Evolutionary conservation across 371 early-diverging fungal species (phyloP).

Genomic region (Lichtheimia ornata): DNA sequence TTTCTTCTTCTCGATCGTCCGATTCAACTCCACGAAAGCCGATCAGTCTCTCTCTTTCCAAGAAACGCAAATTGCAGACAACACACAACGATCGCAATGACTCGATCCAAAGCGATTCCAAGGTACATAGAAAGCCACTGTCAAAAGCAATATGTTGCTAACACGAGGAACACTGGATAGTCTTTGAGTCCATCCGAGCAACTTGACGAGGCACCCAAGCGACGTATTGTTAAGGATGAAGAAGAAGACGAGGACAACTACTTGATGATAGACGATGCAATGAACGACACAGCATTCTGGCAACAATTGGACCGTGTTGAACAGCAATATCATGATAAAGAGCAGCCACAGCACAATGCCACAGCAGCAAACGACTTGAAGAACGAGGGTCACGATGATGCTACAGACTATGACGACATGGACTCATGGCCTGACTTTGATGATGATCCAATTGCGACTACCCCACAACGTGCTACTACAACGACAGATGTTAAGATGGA

Average conservation of each 20-base stretch:
- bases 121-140: not conserved
- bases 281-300: not conserved
- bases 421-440: not conserved
- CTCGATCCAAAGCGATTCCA: not conserved
- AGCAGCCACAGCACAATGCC: not conserved
- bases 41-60: slow-evolving; percentile 5
- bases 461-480: not conserved
- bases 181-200: not conserved
- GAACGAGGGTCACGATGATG: no score
- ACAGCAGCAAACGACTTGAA: not conserved
- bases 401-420: no score
- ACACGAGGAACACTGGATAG: not conserved
- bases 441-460: not conserved
- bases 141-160: not conserved
- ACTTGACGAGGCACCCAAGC: not conserved
- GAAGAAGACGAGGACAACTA: slow-evolving; percentile 3
- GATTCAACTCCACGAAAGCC: not conserved
- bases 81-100: not conserved
- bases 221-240: not conserved
- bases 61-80: slow-evolving; percentile 3
- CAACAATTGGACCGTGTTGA: not conserved
- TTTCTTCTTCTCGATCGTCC: slow-evolving; percentile 7
- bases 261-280: not conserved
- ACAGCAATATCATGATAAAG: not conserved
- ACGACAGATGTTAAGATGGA: no score